A percentile compares a stretch with the other conserved stretches of the same genome.
phyloP scores from a whole-genome alignment of 768 basidiomycete species.

The Wakefieldia striispora region DNA sequence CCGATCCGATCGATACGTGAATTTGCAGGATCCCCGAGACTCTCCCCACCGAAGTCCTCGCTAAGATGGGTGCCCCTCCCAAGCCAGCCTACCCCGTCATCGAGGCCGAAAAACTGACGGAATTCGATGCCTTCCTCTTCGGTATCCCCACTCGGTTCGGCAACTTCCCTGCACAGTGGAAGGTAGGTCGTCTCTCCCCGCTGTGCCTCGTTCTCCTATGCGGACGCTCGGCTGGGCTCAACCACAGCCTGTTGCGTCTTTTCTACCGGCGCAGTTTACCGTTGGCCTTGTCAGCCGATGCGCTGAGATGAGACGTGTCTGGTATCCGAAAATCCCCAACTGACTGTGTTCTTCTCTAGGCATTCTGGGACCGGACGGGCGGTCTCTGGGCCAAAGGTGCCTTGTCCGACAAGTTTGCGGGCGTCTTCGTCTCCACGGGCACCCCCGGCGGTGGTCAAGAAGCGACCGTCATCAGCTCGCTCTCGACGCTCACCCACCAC shows the following conservation, averaged over 20 bases:
- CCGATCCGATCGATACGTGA: neutral
- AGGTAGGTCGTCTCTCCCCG: conserved; percentile 38
- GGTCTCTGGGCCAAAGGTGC: conserved; percentile 56
- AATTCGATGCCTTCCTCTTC: conserved; percentile 41
- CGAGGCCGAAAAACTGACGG: conserved; percentile 6
- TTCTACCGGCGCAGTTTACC: too few relatives aligned
- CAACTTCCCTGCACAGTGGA: conserved; percentile 53
- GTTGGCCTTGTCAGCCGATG: too few relatives aligned
- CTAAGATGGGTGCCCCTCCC: conserved; percentile 64
- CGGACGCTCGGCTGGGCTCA: too few relatives aligned
- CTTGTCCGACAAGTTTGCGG: conserved; percentile 71
- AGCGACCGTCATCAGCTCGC: conserved; percentile 44
- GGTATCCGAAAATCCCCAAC: too few relatives aligned
- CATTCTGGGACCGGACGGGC: conserved; percentile 78
- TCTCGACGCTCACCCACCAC: conserved; percentile 69
- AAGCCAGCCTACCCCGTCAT: conserved; percentile 55
- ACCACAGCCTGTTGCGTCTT: too few relatives aligned
- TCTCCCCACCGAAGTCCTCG: conserved; percentile 63
- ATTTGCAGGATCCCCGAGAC: conserved; percentile 72
- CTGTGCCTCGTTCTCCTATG: neutral
- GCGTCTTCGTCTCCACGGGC: conserved; percentile 73
- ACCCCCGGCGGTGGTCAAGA: conserved; percentile 78
- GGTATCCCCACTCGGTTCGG: conserved; percentile 48
- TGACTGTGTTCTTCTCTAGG: conserved; percentile 29
- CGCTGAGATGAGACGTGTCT: too few relatives aligned